A percentile compares a stretch with the other conserved stretches of the same genome.
Conservation (phyloP, 441 rosid species). For the Corymbia citriodora region DNA sequence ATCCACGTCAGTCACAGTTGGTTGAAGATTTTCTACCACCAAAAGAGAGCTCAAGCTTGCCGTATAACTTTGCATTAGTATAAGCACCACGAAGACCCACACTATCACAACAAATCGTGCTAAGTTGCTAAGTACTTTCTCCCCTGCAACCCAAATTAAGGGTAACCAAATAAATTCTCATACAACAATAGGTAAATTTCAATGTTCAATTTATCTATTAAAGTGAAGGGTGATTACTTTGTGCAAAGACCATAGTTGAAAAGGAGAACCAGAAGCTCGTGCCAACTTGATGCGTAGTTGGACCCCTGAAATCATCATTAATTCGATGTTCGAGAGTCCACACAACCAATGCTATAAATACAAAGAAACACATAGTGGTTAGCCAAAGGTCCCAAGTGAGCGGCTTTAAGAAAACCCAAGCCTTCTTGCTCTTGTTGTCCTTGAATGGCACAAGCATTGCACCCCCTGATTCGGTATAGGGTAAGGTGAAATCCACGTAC, state of each 20-base stretch:
- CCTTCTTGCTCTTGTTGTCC: slow-evolving; percentile 18
- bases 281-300: slow-evolving; percentile 37
- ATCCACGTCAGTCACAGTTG: slow-evolving; percentile 23
- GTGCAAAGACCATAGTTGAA: slow-evolving; percentile 64
- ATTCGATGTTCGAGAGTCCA: slow-evolving; percentile 60
- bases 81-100: slow-evolving; percentile 57
- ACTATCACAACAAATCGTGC: slow-evolving; percentile 39
- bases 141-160: slow-evolving; percentile 28
- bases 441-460: slow-evolving; percentile 36
- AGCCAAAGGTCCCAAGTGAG: slow-evolving; percentile 52
- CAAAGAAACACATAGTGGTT: slow-evolving; percentile 25
- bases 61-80: slow-evolving; percentile 55
- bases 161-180: not conserved
- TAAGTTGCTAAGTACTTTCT: slow-evolving; percentile 42
- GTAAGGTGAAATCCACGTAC: slow-evolving; percentile 51
- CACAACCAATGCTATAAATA: slow-evolving; percentile 41
- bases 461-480: slow-evolving; percentile 48
- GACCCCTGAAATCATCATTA: slow-evolving; percentile 57
- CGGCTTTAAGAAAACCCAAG: slow-evolving; percentile 50
- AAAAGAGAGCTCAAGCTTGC: slow-evolving; percentile 51
- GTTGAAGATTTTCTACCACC: not conserved
- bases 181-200: not conserved
- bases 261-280: slow-evolving; percentile 69
- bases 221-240: slow-evolving; percentile 24
- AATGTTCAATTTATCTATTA: not conserved